Base-by-base conservation (phyloP, 306 rosid species). In the Ziziphus jujuba region DNA sequence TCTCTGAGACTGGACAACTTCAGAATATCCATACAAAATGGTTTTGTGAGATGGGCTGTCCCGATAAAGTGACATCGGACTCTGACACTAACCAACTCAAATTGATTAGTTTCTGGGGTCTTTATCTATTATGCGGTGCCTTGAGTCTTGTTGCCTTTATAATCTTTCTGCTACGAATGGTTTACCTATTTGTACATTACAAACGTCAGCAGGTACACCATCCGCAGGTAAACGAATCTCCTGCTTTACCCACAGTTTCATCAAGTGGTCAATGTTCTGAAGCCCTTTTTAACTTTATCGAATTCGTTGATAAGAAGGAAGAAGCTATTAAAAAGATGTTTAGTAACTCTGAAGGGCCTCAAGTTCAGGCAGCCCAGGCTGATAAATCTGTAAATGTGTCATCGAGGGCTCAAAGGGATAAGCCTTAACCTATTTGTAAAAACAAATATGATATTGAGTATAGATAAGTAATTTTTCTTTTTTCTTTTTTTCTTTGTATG, bases 21-120 rank as follows among this genome's bases (percentile, higher is more conserved):
- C 91, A 38, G 79, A 87, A 75, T 85, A 78, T 93, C 67, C 89
- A 51, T 6, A 67, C 82, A 68, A 75, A 57, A 69, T 90, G 98
- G 98, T 86, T 90, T 63, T 93, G 98, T 50, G 78, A 86, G 80
- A 80, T 77, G 87, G 90, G 89, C 55, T 93, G 98, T 75, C 87
- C 85, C 58, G 86, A 65, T 61, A 88, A 84, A 55, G 78, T 82
- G 78, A 76, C 14, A 71, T 69, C 49, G 47, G 56, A 80, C 19
- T 40, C 81, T 23, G 76, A 86, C 77, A 76, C 90, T 55, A 77
- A 80, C 67, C 95, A 77, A 63, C 97, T 93, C 63, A 75, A 69
- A 56, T 53, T 93, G 84, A 55, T 65, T 20, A 90, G 98, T 84
- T 93, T 93, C 72, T 93, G 98, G 98, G 98, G 97, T 61, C 84